Evolutionary conservation across 805 yeast genomes (phyloP).

Genomic region (Ogataea methanolica): DNA sequence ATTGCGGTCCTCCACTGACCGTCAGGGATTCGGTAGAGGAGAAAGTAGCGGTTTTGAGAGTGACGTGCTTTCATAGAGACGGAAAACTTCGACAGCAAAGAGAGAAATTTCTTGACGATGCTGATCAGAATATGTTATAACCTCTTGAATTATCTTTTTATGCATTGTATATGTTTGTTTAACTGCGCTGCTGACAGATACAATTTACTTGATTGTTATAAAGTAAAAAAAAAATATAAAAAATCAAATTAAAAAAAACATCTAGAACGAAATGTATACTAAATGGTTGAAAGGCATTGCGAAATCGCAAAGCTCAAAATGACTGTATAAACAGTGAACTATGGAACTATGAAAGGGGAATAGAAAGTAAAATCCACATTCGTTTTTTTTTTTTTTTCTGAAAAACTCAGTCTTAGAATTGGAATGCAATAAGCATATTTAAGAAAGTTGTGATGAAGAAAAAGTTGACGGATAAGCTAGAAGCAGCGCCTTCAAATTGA

Average conservation of each 20-base stretch:
- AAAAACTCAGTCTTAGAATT: too few relatives aligned
- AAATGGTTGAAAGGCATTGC: too few relatives aligned
- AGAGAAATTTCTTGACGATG: constrained; percentile 11
- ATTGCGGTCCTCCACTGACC: constrained; percentile 38
- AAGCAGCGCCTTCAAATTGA: background rate
- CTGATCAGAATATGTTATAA: constrained; percentile 14
- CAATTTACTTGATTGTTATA: too few relatives aligned
- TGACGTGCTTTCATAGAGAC: constrained; percentile 34
- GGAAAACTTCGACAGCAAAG: constrained; percentile 11
- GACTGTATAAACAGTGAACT: too few relatives aligned
- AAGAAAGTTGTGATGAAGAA: background rate
- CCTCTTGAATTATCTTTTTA: background rate
- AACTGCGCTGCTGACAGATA: too few relatives aligned
- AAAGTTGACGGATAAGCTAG: background rate
- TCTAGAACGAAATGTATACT: too few relatives aligned
- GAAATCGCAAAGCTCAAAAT: too few relatives aligned
- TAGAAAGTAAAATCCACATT: too few relatives aligned
- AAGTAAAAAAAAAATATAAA: too few relatives aligned
- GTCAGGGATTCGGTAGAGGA: constrained; percentile 41
- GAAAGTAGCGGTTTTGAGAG: constrained; percentile 50
- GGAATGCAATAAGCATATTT: background rate
- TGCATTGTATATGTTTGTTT: background rate
- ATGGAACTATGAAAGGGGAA: too few relatives aligned
- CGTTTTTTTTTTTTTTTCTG: too few relatives aligned
- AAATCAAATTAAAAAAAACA: too few relatives aligned